A percentile compares a stretch with the other conserved stretches of the same genome.
phyloP scores from a whole-genome alignment of 768 basidiomycete species.

The Boletus reticulatus region DNA sequence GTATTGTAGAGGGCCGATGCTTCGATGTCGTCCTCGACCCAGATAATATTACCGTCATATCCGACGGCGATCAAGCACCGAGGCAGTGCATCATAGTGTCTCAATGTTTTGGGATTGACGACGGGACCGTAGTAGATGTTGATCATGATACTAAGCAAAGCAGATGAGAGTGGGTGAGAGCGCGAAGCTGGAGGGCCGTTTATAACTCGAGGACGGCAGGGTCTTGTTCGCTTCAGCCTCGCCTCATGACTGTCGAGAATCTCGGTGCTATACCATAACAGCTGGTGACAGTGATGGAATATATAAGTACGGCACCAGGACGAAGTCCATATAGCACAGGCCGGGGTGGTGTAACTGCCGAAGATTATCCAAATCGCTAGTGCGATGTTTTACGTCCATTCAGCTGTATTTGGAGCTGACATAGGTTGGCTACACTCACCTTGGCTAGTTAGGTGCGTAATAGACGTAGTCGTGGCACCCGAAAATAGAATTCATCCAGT shows the following conservation, averaged over 20 bases:
- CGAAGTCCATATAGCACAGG: too few species aligned
- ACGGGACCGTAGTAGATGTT: slow-evolving; percentile 57
- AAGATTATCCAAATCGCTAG: too few species aligned
- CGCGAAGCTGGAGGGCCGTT: neutral
- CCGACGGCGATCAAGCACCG: slow-evolving; percentile 55
- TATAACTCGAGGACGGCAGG: neutral
- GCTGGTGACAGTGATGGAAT: too few species aligned
- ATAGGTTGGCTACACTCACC: too few species aligned
- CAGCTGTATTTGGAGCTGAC: too few species aligned
- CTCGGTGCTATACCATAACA: too few species aligned
- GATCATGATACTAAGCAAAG: slow-evolving; percentile 7
- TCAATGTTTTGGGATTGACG: slow-evolving; percentile 49
- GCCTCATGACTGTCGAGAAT: neutral
- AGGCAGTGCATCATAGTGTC: slow-evolving; percentile 44
- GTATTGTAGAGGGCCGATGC: slow-evolving; percentile 47
- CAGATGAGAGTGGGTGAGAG: neutral
- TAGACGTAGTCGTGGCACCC: too few species aligned
- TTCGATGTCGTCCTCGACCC: slow-evolving; percentile 64
- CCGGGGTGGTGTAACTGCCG: too few species aligned
- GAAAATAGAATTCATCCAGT: too few species aligned
- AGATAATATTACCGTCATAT: slow-evolving; percentile 56
- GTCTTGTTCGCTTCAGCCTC: neutral
- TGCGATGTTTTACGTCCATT: too few species aligned
- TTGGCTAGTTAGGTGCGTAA: too few species aligned
- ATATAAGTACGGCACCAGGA: too few species aligned